Percentiles rank a stretch among this genome's conserved stretches.
Conservation (phyloP, 495 filamentous ascomycete species). For the Pseudomonodictys pantanalensis region DNA sequence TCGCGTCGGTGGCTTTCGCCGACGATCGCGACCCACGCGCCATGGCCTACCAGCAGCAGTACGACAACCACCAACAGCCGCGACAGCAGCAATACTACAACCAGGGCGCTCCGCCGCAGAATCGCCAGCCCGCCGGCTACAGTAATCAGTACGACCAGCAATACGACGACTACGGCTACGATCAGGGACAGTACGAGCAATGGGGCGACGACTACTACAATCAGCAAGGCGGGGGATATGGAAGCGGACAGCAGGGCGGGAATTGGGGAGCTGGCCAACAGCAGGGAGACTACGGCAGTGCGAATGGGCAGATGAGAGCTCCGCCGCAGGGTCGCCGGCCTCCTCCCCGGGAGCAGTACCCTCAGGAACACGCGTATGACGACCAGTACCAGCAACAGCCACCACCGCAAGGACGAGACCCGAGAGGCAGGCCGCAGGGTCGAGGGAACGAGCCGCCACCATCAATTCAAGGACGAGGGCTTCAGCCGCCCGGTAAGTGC, state of each 20-base stretch:
- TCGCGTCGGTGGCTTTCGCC: neutral
- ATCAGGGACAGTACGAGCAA: conserved; percentile 40
- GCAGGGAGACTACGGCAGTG: conserved; percentile 37
- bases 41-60: conserved; percentile 36
- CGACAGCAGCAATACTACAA: conserved; percentile 54
- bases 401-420: conserved; percentile 17
- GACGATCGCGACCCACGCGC: conserved; percentile 3
- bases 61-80: conserved; percentile 36
- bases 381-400: conserved; percentile 23
- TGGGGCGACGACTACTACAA: conserved; percentile 51
- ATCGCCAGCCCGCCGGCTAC: conserved; percentile 31
- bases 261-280: conserved; percentile 33
- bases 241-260: conserved; percentile 46
- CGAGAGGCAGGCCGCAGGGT: conserved; percentile 16
- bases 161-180: conserved; percentile 49
- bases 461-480: conserved; percentile 6
- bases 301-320: conserved; percentile 20
- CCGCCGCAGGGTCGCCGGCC: conserved; percentile 13
- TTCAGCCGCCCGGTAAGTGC: conserved; percentile 37
- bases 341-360: conserved; percentile 23
- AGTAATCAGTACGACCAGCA: conserved; percentile 17
- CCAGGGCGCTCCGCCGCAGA: conserved; percentile 32
- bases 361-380: conserved; percentile 21
- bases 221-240: conserved; percentile 27
- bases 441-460: conserved; percentile 13